Percentiles rank a stretch among this genome's conserved stretches.
Evolutionary conservation across 345 rosid species (phyloP).

Genomic region (Populus ilicifolia): DNA sequence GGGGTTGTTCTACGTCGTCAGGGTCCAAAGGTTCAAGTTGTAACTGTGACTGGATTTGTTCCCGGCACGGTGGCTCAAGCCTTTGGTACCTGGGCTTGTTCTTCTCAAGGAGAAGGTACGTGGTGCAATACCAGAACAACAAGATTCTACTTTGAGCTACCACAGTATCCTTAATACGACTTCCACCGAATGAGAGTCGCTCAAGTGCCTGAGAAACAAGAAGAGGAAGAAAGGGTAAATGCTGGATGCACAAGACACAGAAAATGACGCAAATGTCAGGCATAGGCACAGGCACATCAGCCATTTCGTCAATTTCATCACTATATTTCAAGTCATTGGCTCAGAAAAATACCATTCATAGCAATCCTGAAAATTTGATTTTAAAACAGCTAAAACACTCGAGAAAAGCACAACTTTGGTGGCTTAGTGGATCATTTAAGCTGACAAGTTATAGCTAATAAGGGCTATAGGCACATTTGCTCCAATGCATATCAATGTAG

Average conservation of each 20-base stretch:
- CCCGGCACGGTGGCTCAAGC: slow-evolving; percentile 49
- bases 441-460: background rate
- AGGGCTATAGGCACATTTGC: background rate
- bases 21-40: slow-evolving; percentile 44
- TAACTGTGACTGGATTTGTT: slow-evolving; percentile 31
- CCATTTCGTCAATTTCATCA: background rate
- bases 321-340: background rate
- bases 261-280: too few relatives aligned
- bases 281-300: background rate
- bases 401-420: background rate
- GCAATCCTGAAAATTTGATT: background rate
- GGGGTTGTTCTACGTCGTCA: slow-evolving; percentile 34
- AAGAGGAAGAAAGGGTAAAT: background rate
- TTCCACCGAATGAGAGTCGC: slow-evolving; percentile 70
- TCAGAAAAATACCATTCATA: too few relatives aligned
- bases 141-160: slow-evolving; percentile 75
- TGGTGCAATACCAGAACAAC: slow-evolving; percentile 79
- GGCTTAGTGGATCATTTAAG: background rate
- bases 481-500: background rate
- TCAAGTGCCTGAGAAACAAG: slow-evolving; percentile 64
- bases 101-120: slow-evolving; percentile 75
- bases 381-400: too few relatives aligned
- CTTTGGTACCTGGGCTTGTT: slow-evolving; percentile 81
- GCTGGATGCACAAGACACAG: background rate
- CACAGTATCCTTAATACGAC: slow-evolving; percentile 58